Evolutionary conservation across 306 rosid species (phyloP), one percentile per base, ranked within the genome.

Genomic region (Cucurbita moschata): DNA sequence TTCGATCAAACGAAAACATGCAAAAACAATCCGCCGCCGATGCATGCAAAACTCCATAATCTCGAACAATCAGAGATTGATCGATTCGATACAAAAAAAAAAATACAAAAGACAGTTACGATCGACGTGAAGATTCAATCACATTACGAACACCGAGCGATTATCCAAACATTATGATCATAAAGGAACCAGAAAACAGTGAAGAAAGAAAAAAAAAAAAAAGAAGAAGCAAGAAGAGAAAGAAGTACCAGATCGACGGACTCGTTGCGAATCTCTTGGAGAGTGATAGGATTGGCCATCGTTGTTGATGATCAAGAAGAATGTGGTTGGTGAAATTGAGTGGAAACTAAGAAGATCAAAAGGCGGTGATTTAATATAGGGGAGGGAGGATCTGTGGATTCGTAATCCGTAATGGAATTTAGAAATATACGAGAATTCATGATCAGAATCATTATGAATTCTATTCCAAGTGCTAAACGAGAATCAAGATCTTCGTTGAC

Each of bases 231-330:
- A 47, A 14, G 55, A 26, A 13, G 19, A 1, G 21, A 8, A 8
- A 10, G 52, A 11, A 4, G 46, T 86, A 93, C 98, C 96, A 93
- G 87, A 86, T 93, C 96, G 58, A 93, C 92, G 0, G 70, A 64
- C 16, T 64, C 70, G 23, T 40, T 64, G 4, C 35, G 26, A 39
- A 64, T 40, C 51, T 40, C 35, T 40, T 64, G 70, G 51, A 64
- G 70, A 64, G 70, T 40, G 51, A 64, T 64, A 9, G 51, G 23
- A 8, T 15, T 64, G 1, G 70, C 70, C 70, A 64, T 64, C n/a
- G n/a, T 64, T 40, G n/a, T 3, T 35, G 26, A 54, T 54, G 59
- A 54, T 15, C 21, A 1, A 51, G 55, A 51, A 51, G 18, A 1
- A 16, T 52, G 35, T 30, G 0, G 56, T 13, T 13, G 16, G 54